Evolutionary conservation across 148 eudicot genomes (phyloP), one percentile per base, ranked within the genome.

Genomic region (Dianthus caryophyllus): DNA sequence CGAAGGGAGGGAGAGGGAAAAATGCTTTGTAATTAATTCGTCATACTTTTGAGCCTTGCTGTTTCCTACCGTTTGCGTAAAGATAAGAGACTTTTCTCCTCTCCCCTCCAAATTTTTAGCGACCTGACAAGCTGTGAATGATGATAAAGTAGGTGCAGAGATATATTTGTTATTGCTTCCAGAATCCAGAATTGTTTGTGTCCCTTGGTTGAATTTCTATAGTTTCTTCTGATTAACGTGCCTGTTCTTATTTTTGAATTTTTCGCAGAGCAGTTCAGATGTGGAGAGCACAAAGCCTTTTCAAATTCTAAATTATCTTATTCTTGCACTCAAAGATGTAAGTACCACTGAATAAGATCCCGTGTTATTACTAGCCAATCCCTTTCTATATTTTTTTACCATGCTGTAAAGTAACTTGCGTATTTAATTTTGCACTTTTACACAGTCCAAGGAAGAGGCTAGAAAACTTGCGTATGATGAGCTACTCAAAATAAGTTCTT

Each of bases 391-490:
- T 47, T 59, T 9, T 25, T 69, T 63, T 15, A 7, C 31, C 7
- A 17, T 9, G 31, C 50, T 46, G 51, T 2, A 63, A 63, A 17
- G 6, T 50, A 9, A 46, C 44, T 44, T 27, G 39, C 63, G 2
- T 17, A 11, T 18, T 21, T 67, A 49, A 16, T 51, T 30, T 57
- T 17, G 64, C 38, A n/a, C n/a, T n/a, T n/a, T n/a, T n/a, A n/a
- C n/a, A n/a, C 78, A 88, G 96, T 82, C 92, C 65, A 78, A 81
- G 62, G 97, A 94, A 79, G 96, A 88, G 68, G 76, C 83, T 64
- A 84, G 98, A 69, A 90, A 90, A 76, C 65, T 64, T 56, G 92
- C 98, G 59, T 94, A 94, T 69, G 98, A 94, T 72, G 79, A 77
- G 75, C 85, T 94, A 46, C 76, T 84, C 71, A 78, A 72, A 67